Percentiles rank a stretch among this genome's conserved stretches.
Conservation (phyloP, 1,139 yeast species). For the Chernovozyma sophiae-reginae region DNA sequence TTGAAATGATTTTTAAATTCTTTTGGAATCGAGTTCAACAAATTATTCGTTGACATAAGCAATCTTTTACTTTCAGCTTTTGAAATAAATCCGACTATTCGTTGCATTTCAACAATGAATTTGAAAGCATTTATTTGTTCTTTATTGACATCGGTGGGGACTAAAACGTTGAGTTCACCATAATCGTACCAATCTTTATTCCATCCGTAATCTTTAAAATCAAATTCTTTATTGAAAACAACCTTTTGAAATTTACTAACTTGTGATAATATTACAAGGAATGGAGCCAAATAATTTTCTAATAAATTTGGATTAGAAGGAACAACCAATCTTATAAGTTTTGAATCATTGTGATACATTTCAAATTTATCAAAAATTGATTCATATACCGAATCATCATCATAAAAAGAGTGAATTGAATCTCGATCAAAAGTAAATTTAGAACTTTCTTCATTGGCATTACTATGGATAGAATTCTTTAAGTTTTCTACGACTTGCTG, state of each 20-base stretch:
- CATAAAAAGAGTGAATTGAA: not conserved
- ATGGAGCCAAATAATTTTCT: constrained; percentile 23
- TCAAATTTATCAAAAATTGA: constrained; percentile 5
- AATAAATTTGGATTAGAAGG: not conserved
- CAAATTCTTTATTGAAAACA: constrained; percentile 6
- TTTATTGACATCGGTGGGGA: constrained; percentile 7
- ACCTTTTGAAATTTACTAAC: constrained; percentile 16
- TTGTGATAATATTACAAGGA: constrained; percentile 23
- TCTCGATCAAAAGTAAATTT: not conserved
- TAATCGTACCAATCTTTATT: constrained; percentile 12
- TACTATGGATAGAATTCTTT: not conserved
- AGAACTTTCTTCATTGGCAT: not conserved
- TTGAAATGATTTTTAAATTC: constrained; percentile 18
- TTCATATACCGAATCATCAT: not conserved
- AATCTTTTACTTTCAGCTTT: constrained; percentile 14
- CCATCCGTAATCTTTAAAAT: constrained; percentile 13
- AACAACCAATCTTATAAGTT: constrained; percentile 2
- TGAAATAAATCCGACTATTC: constrained; percentile 18
- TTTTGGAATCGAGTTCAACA: constrained; percentile 19
- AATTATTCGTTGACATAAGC: constrained; percentile 19
- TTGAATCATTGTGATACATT: constrained; percentile 2
- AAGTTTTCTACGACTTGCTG: not conserved
- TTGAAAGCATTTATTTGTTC: constrained; percentile 8
- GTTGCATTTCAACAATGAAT: constrained; percentile 20
- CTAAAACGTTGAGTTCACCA: constrained; percentile 6